A percentile compares a stretch with the other conserved stretches of the same genome.
These are phyloP conservation scores for Apiospora arundinis DNA, from an alignment of 2,329 filamentous ascomycete genomes.

Conservation along the genomic window DNA sequence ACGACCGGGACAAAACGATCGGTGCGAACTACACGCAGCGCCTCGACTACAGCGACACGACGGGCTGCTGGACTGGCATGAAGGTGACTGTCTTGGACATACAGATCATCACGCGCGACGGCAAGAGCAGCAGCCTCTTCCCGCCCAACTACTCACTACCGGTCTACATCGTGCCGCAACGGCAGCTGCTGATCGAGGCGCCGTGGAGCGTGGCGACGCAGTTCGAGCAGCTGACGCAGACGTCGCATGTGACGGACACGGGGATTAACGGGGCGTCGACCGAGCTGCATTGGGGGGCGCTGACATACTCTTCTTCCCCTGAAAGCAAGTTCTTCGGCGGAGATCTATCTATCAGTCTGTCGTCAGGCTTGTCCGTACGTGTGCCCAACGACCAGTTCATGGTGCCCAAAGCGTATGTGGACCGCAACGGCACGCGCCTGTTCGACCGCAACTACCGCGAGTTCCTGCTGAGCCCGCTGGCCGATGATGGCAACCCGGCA, in stretches of 20 bases:
- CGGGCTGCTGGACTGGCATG: slow-evolving; percentile 27
- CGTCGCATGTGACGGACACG: not conserved
- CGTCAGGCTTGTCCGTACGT: not conserved
- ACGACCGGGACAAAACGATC: slow-evolving; percentile 28
- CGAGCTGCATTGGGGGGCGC: not conserved
- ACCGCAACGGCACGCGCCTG: not conserved
- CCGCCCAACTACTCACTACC: slow-evolving; percentile 7
- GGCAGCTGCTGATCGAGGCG: slow-evolving; percentile 25
- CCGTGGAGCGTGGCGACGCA: not conserved
- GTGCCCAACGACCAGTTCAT: slow-evolving; percentile 8
- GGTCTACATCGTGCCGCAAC: slow-evolving; percentile 32
- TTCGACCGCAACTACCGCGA: not conserved
- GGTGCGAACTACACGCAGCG: not conserved
- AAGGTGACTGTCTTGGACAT: slow-evolving; percentile 39
- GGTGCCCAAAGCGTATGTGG: not conserved
- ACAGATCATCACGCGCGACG: slow-evolving; percentile 41
- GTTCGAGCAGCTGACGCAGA: not conserved
- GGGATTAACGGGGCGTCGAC: not conserved
- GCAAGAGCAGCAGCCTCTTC: slow-evolving; percentile 40
- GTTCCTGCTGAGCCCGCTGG: not conserved
- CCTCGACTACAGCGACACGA: slow-evolving; percentile 9
- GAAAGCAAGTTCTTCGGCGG: not conserved
- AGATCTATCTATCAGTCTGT: not conserved
- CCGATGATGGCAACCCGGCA: not conserved
- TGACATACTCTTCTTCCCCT: not conserved